Base-by-base conservation (phyloP, 768 basidiomycete genomes). In the Scleroderma bovista region DNA sequence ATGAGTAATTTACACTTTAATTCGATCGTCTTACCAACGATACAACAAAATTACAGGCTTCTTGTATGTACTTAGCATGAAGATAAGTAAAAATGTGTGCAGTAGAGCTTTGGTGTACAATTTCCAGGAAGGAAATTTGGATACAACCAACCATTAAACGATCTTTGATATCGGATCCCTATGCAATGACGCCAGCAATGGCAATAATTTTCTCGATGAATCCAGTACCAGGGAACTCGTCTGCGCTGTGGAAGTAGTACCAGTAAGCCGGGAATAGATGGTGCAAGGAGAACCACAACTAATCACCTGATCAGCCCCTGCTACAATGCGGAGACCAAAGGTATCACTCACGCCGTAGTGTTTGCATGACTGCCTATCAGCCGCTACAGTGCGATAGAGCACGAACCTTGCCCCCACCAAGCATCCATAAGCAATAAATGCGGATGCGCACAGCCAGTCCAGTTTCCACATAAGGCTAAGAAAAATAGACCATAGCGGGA, bases 401-500 rank as follows among this genome's bases (percentile, higher is more conserved):
- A 56, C 41, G 44, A 61, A 64, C 15, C 53, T 55, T 23, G 44
- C 15, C 8, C 62, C 62, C 2, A 53, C 54, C 12, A 60, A 53
- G n/a, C 46, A 31, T 23, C 56, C 57, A 42, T 54, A 62, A 6
- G 26, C 34, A 6, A 60, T 41, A 17, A 65, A 66, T 11, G 31
- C 48, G 15, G 32, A 19, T 3, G 52, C 46, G 13, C 49, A 51
- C 33, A 56, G 38, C 11, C 4, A 41, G 34, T 57, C 52, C 9
- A 66, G 38, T 41, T 16, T 20, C 62, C 65, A 64, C 8, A 64
- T 44, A 2, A 24, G 12, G 17, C 47, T 44, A 29, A 62, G 64
- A n/a, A 24, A 56, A 19, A 66, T 46, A 3, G 62, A 59, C 64
- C 60, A 64, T 1, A 61, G 17, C 10, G 60, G 65, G 15, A 66